Evolutionary conservation across 2,329 filamentous ascomycete genomes (phyloP).

Genomic region (Penicillium sp.): DNA sequence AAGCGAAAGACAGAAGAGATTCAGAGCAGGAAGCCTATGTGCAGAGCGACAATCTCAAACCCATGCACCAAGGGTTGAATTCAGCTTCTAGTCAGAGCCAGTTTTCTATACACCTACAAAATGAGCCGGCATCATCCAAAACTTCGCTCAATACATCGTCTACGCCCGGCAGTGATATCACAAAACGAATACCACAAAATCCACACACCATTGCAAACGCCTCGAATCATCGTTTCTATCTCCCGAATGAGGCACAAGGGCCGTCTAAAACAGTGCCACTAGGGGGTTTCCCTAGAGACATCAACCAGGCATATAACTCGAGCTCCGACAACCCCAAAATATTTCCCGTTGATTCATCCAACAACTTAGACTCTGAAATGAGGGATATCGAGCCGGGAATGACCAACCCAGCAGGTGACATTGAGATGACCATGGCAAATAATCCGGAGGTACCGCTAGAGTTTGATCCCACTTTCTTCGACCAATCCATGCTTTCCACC

Average conservation of each 20-base stretch:
- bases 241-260: conserved; percentile 9
- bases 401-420: conserved; percentile 10
- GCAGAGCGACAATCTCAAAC: conserved; percentile 8
- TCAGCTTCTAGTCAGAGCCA: conserved; percentile 4
- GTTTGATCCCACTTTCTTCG: conserved; percentile 29
- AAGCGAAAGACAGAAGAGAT: conserved; percentile 28
- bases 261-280: conserved; percentile 13
- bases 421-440: conserved; percentile 22
- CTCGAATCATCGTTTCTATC: conserved; percentile 8
- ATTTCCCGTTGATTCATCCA: conserved; percentile 8
- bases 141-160: background rate
- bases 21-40: conserved; percentile 10
- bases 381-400: conserved; percentile 13
- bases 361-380: conserved; percentile 9
- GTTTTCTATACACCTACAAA: conserved; percentile 8
- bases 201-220: background rate
- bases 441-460: conserved; percentile 24
- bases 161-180: background rate
- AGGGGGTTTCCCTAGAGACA: background rate
- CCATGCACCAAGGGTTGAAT: background rate
- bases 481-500: conserved; percentile 30
- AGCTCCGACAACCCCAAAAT: conserved; percentile 16
- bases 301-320: conserved; percentile 8
- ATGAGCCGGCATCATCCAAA: conserved; percentile 1
- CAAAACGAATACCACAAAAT: conserved; percentile 2